Evolutionary conservation across 495 filamentous ascomycete species (phyloP).

Genomic region (Xylona heveae): DNA sequence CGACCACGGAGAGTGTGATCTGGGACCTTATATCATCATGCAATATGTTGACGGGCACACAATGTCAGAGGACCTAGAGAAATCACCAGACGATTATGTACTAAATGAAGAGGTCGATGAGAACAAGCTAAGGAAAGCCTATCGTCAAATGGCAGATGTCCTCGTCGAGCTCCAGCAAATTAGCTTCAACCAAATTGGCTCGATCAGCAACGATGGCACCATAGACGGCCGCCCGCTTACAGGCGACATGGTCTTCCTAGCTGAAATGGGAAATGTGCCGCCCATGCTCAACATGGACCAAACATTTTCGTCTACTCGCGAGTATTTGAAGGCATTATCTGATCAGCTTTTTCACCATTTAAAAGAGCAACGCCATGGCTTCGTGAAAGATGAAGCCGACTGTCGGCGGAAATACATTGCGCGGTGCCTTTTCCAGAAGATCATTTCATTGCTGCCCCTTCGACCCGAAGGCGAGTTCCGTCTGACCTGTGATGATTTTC

Average conservation of each 20-base stretch:
- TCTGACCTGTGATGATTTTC: conserved; percentile 4
- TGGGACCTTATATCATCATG: neutral
- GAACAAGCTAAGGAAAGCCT: neutral
- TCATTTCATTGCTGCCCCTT: no score
- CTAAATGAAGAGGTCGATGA: neutral
- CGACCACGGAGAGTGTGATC: conserved; percentile 5
- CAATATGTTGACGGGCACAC: neutral
- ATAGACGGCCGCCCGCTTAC: neutral
- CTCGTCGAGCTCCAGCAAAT: neutral
- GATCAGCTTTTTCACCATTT: neutral
- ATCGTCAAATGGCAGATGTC: neutral
- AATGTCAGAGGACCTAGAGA: no score
- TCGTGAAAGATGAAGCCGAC: neutral
- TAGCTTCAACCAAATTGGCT: neutral
- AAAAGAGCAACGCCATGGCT: neutral
- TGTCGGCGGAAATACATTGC: neutral
- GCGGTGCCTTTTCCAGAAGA: neutral
- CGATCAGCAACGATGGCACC: neutral
- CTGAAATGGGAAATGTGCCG: conserved; percentile 1
- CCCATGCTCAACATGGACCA: neutral
- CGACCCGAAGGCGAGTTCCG: conserved; percentile 9
- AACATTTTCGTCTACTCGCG: neutral
- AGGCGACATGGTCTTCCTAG: neutral
- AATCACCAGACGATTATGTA: no score
- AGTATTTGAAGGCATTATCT: neutral